Percentiles rank a stretch among this genome's conserved stretches.
Conservation (phyloP, 2,329 filamentous ascomycete genomes). For the Ophiocordyceps camponoti-rufipedis region DNA sequence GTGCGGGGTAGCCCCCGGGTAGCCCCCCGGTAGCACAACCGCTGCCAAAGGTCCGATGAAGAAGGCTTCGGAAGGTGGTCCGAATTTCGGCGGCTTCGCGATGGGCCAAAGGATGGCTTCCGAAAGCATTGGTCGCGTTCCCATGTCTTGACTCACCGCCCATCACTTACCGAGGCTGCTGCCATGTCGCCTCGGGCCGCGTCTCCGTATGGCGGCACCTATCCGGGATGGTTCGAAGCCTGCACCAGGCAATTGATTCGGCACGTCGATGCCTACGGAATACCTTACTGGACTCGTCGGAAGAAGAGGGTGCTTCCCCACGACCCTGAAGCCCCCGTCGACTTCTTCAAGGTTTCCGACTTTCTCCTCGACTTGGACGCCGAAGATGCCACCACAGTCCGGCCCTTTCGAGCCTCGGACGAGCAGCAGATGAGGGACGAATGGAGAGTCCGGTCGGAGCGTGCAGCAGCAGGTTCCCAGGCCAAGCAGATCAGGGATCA, state of each 20-base stretch:
- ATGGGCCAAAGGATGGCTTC: not conserved
- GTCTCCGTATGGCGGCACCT: not conserved
- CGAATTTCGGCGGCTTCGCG: not conserved
- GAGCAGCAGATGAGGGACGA: constrained; percentile 12
- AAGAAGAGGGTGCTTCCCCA: constrained; percentile 4
- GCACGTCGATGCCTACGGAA: constrained; percentile 6
- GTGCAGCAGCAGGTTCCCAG: constrained; percentile 8
- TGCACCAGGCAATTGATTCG: constrained; percentile 2
- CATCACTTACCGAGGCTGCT: not conserved
- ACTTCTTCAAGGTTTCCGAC: constrained; percentile 22
- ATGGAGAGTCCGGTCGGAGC: constrained; percentile 11
- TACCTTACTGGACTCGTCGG: constrained; percentile 9
- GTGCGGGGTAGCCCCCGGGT: no score
- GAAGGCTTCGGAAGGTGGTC: no score
- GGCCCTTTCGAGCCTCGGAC: constrained; percentile 17
- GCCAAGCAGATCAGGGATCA: constrained; percentile 13
- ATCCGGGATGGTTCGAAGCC: not conserved
- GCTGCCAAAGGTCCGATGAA: no score
- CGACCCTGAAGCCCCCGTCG: constrained; percentile 4
- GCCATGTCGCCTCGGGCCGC: not conserved
- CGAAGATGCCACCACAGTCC: constrained; percentile 23
- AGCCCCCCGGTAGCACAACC: no score
- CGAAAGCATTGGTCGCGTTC: not conserved
- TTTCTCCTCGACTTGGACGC: constrained; percentile 34
- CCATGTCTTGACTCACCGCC: not conserved